Evolutionary conservation across 2,329 filamentous ascomycete genomes (phyloP), one percentile per base, ranked within the genome.

Genomic region (Claviceps cyperi): DNA sequence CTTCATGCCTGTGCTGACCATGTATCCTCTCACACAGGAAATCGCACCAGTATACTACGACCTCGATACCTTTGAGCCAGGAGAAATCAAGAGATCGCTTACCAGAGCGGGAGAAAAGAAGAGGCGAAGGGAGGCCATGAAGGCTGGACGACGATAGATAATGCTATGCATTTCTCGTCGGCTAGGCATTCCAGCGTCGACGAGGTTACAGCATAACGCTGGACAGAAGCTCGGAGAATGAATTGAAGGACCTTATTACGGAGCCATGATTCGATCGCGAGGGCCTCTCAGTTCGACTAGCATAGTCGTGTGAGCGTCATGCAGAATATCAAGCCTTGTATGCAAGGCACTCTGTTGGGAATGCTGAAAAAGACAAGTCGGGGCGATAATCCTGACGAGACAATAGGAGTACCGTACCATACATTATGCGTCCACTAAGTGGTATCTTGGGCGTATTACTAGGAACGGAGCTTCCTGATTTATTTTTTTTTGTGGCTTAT

Each of bases 41-140:
- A 94, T 97, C 56, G 89, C 92, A 4, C 90, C 90, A 2, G 80
- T 76, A 17, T 98, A 98, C 69, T 98, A 95, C 66, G 88, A 98
- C 60, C 67, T 96, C 11, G 75, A 81, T 1, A 76, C 77, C 0
- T 96, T 97, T 66, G 80, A 78, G 48, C 88, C 94, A 65, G 87
- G 89, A 49, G 90, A 96, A 53, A 82, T 95, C 57, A 90, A 85
- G 69, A 81, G 77, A 38, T 78, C 80, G 3, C 68, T 85, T 35
- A 69, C 72, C 54, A 68, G 75, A 21, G 73, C 79, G 0, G 65
- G 70, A 1, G 78, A 83, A 55, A 82, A 77, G 70, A 72, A 80
- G 60, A 73, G 72, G 56, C 71, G 81, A 51, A 78, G 75, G 59
- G 71, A 76, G 58, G 76, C 76, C 21, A 74, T 75, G 69, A 78